Percentiles rank a stretch among this genome's conserved stretches.
phyloP scores from a whole-genome alignment of 1,139 yeast genomes.

The Casaregolazyma suthepensis region DNA sequence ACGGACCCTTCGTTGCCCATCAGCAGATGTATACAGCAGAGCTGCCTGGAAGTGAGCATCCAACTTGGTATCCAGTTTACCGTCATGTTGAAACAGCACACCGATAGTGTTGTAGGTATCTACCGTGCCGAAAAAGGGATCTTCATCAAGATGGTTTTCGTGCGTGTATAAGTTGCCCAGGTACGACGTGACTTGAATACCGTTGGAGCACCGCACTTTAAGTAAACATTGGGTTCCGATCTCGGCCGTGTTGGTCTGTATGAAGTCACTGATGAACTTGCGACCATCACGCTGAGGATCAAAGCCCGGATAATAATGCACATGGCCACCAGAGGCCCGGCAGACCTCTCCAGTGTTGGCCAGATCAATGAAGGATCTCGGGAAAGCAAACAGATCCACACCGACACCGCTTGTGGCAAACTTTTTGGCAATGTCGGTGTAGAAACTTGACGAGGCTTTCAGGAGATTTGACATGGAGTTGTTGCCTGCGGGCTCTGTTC shows the following conservation, averaged over 20 bases:
- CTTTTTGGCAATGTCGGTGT: conserved; percentile 53
- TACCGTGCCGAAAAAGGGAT: conserved; percentile 67
- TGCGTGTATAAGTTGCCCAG: conserved; percentile 48
- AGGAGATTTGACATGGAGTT: conserved; percentile 37
- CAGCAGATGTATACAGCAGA: conserved; percentile 67
- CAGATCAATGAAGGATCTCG: conserved; percentile 63
- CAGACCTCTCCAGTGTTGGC: conserved; percentile 67
- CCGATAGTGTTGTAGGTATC: conserved; percentile 63
- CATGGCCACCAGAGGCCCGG: conserved; percentile 65
- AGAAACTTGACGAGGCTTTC: conserved; percentile 58
- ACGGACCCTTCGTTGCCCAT: conserved; percentile 77
- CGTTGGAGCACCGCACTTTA: conserved; percentile 83
- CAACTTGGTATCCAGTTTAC: conserved; percentile 58
- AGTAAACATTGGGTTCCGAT: conserved; percentile 77
- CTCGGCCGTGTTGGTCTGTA: conserved; percentile 26
- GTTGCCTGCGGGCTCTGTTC: conserved; percentile 7
- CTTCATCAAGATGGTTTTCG: conserved; percentile 33
- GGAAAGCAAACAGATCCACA: conserved; percentile 66
- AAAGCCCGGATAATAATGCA: conserved; percentile 63
- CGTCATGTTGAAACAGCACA: conserved; percentile 71
- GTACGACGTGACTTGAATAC: conserved; percentile 76
- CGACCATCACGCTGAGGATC: conserved; percentile 65
- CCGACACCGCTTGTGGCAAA: conserved; percentile 61
- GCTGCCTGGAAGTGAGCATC: conserved; percentile 95
- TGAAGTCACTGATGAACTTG: conserved; percentile 55